phyloP scores from a whole-genome alignment of 2,329 filamentous ascomycete species.

The Pseudohalonectria lignicola region DNA sequence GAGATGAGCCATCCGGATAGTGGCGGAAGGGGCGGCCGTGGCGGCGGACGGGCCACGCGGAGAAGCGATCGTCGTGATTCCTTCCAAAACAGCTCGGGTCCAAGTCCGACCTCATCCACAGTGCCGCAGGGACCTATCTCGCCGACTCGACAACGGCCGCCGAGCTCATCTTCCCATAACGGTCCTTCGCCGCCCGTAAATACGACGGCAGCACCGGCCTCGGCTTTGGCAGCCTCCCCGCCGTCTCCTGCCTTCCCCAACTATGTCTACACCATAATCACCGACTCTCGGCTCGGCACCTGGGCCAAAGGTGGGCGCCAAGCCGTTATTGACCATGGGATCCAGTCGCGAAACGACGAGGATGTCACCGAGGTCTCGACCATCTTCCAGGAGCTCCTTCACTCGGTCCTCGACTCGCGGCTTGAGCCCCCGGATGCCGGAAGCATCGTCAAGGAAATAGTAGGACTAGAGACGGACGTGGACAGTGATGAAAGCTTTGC shows the following conservation, averaged over 20 bases:
- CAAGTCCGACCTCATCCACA: slow-evolving; percentile 11
- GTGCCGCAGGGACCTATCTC: slow-evolving; percentile 12
- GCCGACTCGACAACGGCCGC: slow-evolving; percentile 20
- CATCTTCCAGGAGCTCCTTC: slow-evolving; percentile 77
- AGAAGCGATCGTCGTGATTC: slow-evolving; percentile 42
- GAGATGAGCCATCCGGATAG: slow-evolving; percentile 39
- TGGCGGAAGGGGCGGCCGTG: slow-evolving; percentile 29
- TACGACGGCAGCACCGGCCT: slow-evolving; percentile 3
- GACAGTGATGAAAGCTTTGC: slow-evolving; percentile 28
- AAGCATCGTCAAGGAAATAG: slow-evolving; percentile 59
- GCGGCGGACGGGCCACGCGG: slow-evolving; percentile 31
- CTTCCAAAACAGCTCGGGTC: slow-evolving; percentile 20
- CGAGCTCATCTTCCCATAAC: slow-evolving; percentile 25
- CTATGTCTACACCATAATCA: slow-evolving; percentile 69
- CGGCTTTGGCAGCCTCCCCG: slow-evolving; percentile 12
- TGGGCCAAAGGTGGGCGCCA: slow-evolving; percentile 62
- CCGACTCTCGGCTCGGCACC: slow-evolving; percentile 50
- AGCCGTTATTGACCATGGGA: slow-evolving; percentile 53
- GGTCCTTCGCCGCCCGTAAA: slow-evolving; percentile 6
- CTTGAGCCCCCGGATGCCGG: slow-evolving; percentile 62
- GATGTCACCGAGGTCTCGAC: slow-evolving; percentile 58
- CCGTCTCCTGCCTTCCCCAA: slow-evolving; percentile 23
- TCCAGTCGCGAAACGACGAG: slow-evolving; percentile 53
- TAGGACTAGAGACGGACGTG: slow-evolving; percentile 48
- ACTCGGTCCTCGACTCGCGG: slow-evolving; percentile 59